Conservation (phyloP, 164 flowering plant species). For the Vitis labrusca region DNA sequence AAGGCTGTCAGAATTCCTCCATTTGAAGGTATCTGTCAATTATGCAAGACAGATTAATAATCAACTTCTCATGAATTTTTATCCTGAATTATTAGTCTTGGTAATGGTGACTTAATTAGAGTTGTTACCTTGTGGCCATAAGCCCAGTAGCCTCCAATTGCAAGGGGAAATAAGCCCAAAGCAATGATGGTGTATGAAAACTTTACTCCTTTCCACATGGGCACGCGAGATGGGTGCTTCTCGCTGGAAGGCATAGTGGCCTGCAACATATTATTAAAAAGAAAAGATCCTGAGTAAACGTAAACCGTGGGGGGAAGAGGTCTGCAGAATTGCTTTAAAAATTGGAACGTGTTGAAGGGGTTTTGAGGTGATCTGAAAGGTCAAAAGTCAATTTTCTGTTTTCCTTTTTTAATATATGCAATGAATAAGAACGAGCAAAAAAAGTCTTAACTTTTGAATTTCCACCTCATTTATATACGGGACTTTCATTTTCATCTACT, state of each 20-base stretch:
- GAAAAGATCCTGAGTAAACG: not conserved
- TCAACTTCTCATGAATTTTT: too few species aligned
- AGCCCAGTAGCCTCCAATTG: slow-evolving; percentile 81
- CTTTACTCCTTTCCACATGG: slow-evolving; percentile 82
- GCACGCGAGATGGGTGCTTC: slow-evolving; percentile 56
- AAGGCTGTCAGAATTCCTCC: slow-evolving; percentile 64
- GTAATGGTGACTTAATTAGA: not conserved
- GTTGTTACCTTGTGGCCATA: slow-evolving; percentile 58
- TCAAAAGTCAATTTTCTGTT: too few species aligned
- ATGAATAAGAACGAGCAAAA: too few species aligned
- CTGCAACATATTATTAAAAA: slow-evolving; percentile 27
- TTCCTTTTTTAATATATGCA: too few species aligned
- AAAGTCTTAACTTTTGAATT: too few species aligned
- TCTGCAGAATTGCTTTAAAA: not conserved
- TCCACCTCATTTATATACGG: too few species aligned
- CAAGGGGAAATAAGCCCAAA: slow-evolving; percentile 67
- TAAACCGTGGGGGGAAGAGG: not conserved
- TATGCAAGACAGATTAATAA: not conserved
- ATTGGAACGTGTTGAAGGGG: too few species aligned
- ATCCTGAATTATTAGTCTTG: too few species aligned
- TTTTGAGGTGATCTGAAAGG: too few species aligned
- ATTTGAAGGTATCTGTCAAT: slow-evolving; percentile 56
- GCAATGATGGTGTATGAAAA: slow-evolving; percentile 56
- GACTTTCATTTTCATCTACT: too few species aligned
- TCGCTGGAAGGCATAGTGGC: slow-evolving; percentile 76